Evolutionary conservation across 257 asterid genomes (phyloP), one percentile per base, ranked within the genome.

Genomic region (Primulina tabacum): DNA sequence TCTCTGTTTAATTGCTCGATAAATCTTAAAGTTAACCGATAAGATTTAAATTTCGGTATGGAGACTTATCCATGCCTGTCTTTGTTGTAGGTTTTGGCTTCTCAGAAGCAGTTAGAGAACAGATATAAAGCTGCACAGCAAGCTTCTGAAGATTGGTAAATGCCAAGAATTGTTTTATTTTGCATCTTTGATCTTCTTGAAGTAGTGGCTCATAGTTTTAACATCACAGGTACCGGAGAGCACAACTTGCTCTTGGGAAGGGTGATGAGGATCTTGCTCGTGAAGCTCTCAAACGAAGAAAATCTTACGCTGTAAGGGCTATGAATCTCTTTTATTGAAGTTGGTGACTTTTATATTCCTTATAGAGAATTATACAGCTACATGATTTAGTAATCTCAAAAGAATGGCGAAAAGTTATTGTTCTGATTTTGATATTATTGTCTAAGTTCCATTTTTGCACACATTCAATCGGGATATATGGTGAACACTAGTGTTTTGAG

Each of bases 261-360:
- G 99, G 97, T 59, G 97, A 86, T 18, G 99, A 94, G 62, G 96
- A 94, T 66, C 99, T 94, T 85, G 97, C 99, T 71, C 97, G 97
- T 85, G 97, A 94, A 81, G 99, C 99, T 68, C 96, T 94, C 26
- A 89, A 90, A 79, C 90, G 99, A 75, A 84, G 96, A 75, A 94
- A 94, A 83, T 77, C 96, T 73, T 94, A 86, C 79, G 89, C 93
- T 71, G 99, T 94, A 85, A 84, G 86, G 40, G 71, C 66, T 40
- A 59, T 32, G 26, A 28, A 64, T 17, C 65, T 63, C 62, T 55
- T 32, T 59, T n/a, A 50, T 26, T 38, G 56, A 67, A 21, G 14
- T 12, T 59, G 29, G 64, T n/a, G 47, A 70, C 62, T 16, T 40
- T 43, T 4, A 43, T 43, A 43, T 43, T 12, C 47, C 53, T 43